phyloP scores from a whole-genome alignment of 257 asterid genomes.

The Catharanthus roseus region DNA sequence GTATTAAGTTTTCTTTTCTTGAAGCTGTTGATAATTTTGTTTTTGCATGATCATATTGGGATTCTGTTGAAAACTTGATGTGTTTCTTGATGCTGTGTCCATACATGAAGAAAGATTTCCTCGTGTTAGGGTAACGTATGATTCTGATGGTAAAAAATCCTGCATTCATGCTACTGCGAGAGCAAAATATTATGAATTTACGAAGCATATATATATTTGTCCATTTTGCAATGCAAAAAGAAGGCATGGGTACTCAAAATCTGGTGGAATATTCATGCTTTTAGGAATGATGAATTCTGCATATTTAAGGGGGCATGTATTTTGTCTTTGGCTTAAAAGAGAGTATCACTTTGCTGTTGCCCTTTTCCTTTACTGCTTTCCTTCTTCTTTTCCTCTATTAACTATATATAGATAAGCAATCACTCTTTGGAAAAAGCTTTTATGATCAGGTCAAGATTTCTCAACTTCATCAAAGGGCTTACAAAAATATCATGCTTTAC shows the following conservation, averaged over 20 bases:
- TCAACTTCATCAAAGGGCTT: neutral
- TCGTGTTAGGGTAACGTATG: too few relatives aligned
- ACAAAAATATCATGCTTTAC: neutral
- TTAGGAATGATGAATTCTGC: conserved; percentile 6
- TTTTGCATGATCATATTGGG: neutral
- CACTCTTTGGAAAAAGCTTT: neutral
- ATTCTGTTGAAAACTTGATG: neutral
- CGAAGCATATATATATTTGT: neutral
- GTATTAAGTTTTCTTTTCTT: neutral
- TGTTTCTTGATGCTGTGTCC: neutral
- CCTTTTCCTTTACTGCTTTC: neutral
- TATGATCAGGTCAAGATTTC: conserved; percentile 1
- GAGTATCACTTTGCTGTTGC: neutral
- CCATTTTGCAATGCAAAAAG: neutral
- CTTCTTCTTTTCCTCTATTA: neutral
- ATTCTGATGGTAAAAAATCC: too few relatives aligned
- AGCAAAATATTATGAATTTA: neutral
- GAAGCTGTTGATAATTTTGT: neutral
- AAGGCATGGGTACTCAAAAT: conserved; percentile 11
- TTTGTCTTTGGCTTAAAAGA: conserved; percentile 10
- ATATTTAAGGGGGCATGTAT: neutral
- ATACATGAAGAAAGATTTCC: neutral
- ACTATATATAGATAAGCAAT: conserved; percentile 1
- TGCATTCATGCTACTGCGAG: neutral
- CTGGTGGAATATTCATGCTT: conserved; percentile 12